phyloP scores from a whole-genome alignment of 129 eudicot genomes.

The Centaurea solstitialis region DNA sequence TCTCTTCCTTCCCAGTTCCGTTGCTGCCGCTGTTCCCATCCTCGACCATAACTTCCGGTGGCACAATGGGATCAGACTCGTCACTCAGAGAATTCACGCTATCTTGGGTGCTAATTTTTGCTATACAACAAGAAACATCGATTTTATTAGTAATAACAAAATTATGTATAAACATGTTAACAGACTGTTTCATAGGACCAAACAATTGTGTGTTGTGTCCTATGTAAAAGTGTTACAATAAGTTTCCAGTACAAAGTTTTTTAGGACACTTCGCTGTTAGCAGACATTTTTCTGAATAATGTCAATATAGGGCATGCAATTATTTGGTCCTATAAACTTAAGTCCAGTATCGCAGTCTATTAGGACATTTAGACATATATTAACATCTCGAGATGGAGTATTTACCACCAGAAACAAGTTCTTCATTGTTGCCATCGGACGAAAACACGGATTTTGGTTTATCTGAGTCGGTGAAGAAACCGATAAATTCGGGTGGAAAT shows the following conservation, averaged over 20 bases:
- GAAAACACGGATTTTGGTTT: slow-evolving; percentile 27
- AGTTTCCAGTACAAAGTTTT: background rate
- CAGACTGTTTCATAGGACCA: background rate
- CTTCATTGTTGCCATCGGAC: slow-evolving; percentile 36
- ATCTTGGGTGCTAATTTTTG: slow-evolving; percentile 36
- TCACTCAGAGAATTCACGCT: slow-evolving; percentile 27
- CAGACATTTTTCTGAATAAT: background rate
- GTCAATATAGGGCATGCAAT: background rate
- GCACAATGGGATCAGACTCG: slow-evolving; percentile 28
- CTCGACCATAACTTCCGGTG: slow-evolving; percentile 40
- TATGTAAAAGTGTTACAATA: too few relatives aligned
- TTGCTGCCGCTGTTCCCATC: slow-evolving; percentile 9
- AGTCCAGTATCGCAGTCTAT: background rate
- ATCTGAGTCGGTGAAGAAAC: slow-evolving; percentile 49
- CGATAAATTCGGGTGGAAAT: slow-evolving; percentile 42
- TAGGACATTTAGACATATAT: too few relatives aligned
- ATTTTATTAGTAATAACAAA: background rate
- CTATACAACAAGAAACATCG: slow-evolving; percentile 26
- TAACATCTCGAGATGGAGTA: background rate
- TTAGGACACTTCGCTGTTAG: background rate
- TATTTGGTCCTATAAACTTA: background rate
- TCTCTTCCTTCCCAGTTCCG: slow-evolving; percentile 25
- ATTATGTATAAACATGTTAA: background rate
- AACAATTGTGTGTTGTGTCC: too few relatives aligned
- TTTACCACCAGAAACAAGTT: slow-evolving; percentile 47